phyloP scores from a whole-genome alignment of 1,284 basidiomycete genomes.

The Ceratobasidium sp. region DNA sequence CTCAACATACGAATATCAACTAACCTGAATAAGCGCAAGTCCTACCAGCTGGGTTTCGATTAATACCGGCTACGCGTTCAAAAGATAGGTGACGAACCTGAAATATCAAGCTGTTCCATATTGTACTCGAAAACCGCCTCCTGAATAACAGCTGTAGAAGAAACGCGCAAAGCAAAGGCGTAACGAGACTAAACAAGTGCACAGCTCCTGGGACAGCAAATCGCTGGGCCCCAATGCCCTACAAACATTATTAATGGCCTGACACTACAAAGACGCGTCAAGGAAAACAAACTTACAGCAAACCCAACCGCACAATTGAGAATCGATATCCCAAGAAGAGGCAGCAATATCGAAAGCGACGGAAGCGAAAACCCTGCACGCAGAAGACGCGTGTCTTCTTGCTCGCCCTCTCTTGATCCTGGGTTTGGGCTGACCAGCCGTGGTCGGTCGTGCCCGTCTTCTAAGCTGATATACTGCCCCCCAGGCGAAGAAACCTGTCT shows the following conservation, averaged over 20 bases:
- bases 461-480: slow-evolving; percentile 23
- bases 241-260: not conserved
- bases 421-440: slow-evolving; percentile 1
- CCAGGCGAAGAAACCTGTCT: not conserved
- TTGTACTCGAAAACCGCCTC: slow-evolving; percentile 6
- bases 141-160: slow-evolving; percentile 16
- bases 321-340: slow-evolving; percentile 5
- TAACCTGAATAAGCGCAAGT: slow-evolving; percentile 7
- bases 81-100: not conserved
- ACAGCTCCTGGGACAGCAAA: slow-evolving; percentile 21
- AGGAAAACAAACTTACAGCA: not conserved
- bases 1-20: not conserved
- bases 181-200: slow-evolving; percentile 30
- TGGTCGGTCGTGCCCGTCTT: slow-evolving; percentile 19
- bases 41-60: slow-evolving; percentile 2
- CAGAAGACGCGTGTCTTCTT: not conserved
- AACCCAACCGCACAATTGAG: slow-evolving; percentile 25
- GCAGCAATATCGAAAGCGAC: not conserved
- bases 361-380: not conserved
- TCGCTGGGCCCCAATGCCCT: slow-evolving; percentile 31
- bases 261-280: not conserved
- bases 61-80: not conserved
- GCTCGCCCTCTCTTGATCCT: not conserved
- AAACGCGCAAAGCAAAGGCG: slow-evolving; percentile 16
- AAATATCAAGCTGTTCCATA: slow-evolving; percentile 22